phyloP scores from a whole-genome alignment of 768 basidiomycete genomes.

The Daedalea quercina region DNA sequence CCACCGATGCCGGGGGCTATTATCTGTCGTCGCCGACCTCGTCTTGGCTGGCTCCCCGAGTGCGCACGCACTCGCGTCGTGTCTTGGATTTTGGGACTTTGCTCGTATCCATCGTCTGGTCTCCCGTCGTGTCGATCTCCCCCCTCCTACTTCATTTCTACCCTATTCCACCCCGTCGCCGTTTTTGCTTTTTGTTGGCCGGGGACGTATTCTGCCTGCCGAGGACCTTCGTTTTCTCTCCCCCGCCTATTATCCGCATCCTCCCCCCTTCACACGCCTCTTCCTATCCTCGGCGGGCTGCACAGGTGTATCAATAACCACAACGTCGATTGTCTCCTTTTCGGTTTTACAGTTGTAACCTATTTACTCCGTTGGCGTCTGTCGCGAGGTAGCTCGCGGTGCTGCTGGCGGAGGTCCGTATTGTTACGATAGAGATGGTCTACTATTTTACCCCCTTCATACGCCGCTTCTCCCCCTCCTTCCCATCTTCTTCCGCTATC shows the following conservation, averaged over 20 bases:
- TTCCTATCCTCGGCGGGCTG: constrained; percentile 1
- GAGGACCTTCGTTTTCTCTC: constrained; percentile 1
- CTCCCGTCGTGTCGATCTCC: neutral
- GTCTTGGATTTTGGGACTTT: constrained; percentile 19
- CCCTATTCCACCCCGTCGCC: constrained; percentile 2
- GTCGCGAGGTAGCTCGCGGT: neutral
- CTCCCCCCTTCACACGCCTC: constrained; percentile 1
- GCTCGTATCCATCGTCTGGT: constrained; percentile 15
- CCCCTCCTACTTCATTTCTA: constrained; percentile 1
- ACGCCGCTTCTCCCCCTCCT: neutral
- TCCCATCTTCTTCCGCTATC: neutral
- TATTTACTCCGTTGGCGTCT: neutral
- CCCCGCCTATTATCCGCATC: neutral
- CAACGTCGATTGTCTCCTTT: neutral
- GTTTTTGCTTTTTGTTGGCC: constrained; percentile 1
- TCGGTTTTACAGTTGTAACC: constrained; percentile 16
- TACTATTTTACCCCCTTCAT: neutral
- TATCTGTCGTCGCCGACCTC: constrained; percentile 23
- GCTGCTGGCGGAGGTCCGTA: neutral
- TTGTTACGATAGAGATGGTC: constrained; percentile 1
- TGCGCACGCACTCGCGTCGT: constrained; percentile 37
- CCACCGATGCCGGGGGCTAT: constrained; percentile 17
- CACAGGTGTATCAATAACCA: constrained; percentile 2
- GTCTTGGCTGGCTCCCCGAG: constrained; percentile 17
- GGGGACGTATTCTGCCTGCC: neutral